Percentiles rank a stretch among this genome's conserved stretches.
phyloP scores from a whole-genome alignment of 768 basidiomycete species.

The Pleurotus salmoneostramineus region DNA sequence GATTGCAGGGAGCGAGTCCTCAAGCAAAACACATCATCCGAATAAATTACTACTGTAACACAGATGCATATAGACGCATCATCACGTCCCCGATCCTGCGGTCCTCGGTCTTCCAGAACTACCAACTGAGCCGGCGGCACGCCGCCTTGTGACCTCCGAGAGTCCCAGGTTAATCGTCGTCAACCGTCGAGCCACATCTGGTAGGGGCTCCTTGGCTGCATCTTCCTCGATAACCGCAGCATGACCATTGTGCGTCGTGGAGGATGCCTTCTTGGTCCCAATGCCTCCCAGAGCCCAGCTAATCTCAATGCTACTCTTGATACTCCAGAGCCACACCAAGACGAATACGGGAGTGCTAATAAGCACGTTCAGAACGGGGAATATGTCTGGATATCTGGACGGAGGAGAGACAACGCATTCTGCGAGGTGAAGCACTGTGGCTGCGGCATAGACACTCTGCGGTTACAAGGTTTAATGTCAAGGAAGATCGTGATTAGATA shows the following conservation, averaged over 20 bases:
- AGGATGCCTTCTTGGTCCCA: conserved; percentile 9
- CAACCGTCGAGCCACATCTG: not conserved
- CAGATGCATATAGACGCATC: not conserved
- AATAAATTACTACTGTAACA: not conserved
- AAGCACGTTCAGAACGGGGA: conserved; percentile 79
- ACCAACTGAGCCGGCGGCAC: not conserved
- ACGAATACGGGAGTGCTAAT: conserved; percentile 78
- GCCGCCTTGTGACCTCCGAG: not conserved
- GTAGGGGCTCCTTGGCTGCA: not conserved
- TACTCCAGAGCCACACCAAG: conserved; percentile 86
- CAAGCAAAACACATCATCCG: not conserved
- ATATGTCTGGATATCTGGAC: conserved; percentile 79
- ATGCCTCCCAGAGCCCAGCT: conserved; percentile 75
- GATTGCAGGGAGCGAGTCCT: no score
- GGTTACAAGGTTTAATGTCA: conserved; percentile 14
- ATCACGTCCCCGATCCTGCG: not conserved
- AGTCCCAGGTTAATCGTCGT: not conserved
- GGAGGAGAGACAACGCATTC: conserved; percentile 66
- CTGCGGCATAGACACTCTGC: conserved; percentile 53
- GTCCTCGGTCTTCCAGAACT: conserved; percentile 2
- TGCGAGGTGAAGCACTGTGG: conserved; percentile 53
- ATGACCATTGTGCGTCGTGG: not conserved
- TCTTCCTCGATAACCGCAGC: not conserved
- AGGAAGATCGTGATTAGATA: not conserved
- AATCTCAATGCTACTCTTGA: conserved; percentile 75